Base-by-base conservation (phyloP, 2,329 filamentous ascomycete species). In the Sporothrix protearum region DNA sequence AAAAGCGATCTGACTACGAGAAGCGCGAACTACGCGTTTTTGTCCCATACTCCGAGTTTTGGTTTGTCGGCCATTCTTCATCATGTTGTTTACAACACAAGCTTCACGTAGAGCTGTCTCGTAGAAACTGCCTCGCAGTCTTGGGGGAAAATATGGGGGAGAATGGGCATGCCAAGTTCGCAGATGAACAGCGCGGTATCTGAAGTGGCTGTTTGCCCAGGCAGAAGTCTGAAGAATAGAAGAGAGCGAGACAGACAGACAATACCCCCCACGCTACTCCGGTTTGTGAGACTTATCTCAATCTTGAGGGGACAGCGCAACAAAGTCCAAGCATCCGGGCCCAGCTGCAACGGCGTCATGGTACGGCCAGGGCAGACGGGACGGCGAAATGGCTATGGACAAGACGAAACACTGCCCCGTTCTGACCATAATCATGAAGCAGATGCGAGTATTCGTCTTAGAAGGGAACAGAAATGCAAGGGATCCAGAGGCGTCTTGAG, bases 1-100 rank as follows among this genome's bases (percentile, higher is more conserved):
- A 61, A 39, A 61, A 12, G 36, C 14, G 33, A 39, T 42, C 33
- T 61, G 57, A 61, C 33, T 33, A 22, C 57, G 42, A 61, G 36
- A 61, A 42, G n/a, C 57, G 57, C 57, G n/a, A 61, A 33, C n/a
- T 61, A 42, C 33, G 57, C 33, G 57, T 42, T 61, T 42, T 42
- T 61, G 57, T n/a, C 19, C n/a, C 30, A 5, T n/a, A 22, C 2
- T 39, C 16, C 42, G 33, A 2, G 4, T 14, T 3, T 61, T 25
- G 3, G 9, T 39, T 36, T 36, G 4, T 59, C 3, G 45, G 8
- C 16, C 19, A 4, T 12, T 53, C 12, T 53, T 33, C 28, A 59
- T 59, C 30, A 33, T 8, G 28, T 53, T 53, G n/a, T 25, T 28
- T 25, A n/a, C 10, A 10, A 22, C 3, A 25, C 10, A 10, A 25